phyloP scores from a whole-genome alignment of 169 alveolate genomes.

The Eimeria acervulina region DNA sequence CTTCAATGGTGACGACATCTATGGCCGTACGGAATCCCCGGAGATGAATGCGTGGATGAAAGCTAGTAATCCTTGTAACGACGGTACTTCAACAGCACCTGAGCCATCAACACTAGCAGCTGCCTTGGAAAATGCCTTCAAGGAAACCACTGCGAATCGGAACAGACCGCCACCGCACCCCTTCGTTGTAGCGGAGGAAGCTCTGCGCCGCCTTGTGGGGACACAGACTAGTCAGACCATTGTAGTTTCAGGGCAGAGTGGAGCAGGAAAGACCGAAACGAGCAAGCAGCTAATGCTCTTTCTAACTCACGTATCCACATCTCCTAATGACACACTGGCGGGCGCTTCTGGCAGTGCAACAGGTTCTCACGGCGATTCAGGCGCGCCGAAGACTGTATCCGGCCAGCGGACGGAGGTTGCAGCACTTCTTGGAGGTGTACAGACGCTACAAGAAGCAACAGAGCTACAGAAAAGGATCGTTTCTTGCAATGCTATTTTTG shows the following conservation, averaged over 20 bases:
- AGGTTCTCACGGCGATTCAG: not conserved
- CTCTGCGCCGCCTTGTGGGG: slow-evolving; percentile 78
- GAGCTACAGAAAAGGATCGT: slow-evolving; percentile 89
- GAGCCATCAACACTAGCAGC: not conserved
- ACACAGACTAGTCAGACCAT: slow-evolving; percentile 94
- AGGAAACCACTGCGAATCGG: slow-evolving; percentile 31
- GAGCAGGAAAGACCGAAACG: slow-evolving; percentile 99
- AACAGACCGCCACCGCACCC: slow-evolving; percentile 87
- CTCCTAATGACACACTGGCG: not conserved
- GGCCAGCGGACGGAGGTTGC: slow-evolving; percentile 14
- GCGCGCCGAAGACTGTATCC: slow-evolving; percentile 69
- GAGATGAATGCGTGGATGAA: not conserved
- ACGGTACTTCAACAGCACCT: not conserved
- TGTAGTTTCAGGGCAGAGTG: slow-evolving; percentile 99
- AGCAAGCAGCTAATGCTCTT: slow-evolving; percentile 90
- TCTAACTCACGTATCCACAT: slow-evolving; percentile 51
- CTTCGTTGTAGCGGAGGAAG: slow-evolving; percentile 84
- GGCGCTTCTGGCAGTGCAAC: not conserved
- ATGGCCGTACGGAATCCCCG: not conserved
- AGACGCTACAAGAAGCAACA: slow-evolving; percentile 47
- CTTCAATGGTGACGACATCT: not conserved
- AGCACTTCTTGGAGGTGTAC: slow-evolving; percentile 37
- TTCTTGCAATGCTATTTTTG: slow-evolving; percentile 98
- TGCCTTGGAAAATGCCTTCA: not conserved
- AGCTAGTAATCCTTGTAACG: not conserved